phyloP scores from a whole-genome alignment of 2,329 filamentous ascomycete species.

The Cryphonectria radicalis region DNA sequence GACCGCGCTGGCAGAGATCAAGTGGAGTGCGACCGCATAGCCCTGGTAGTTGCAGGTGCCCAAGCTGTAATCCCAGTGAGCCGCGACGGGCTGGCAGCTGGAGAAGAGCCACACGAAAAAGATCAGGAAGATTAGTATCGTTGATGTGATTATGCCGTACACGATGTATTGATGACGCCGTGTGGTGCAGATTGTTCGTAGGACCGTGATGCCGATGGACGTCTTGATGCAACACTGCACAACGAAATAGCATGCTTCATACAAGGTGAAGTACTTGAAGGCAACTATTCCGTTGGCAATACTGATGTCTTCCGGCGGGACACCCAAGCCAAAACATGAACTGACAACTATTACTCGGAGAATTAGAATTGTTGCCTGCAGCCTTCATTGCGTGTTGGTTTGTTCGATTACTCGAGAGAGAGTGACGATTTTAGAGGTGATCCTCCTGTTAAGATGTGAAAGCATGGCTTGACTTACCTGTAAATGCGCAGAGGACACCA shows the following conservation, averaged over 20 bases:
- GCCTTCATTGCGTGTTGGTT: not conserved
- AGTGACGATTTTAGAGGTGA: not conserved
- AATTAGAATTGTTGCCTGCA: not conserved
- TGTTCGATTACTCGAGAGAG: not conserved
- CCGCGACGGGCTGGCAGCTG: not conserved
- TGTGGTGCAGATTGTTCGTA: not conserved
- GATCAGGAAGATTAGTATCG: not conserved
- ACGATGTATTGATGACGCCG: not conserved
- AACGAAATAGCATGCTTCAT: not conserved
- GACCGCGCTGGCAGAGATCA: not conserved
- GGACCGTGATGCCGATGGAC: slow-evolving; percentile 1
- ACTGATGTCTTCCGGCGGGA: not conserved
- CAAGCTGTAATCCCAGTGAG: not conserved
- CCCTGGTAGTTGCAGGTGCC: not conserved
- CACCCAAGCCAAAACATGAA: not conserved
- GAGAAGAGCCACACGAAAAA: slow-evolving; percentile 3
- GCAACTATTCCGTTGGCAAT: not conserved
- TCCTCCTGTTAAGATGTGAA: not conserved
- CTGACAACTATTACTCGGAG: not conserved
- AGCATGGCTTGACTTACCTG: not conserved
- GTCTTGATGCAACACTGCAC: not conserved
- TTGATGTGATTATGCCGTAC: not conserved
- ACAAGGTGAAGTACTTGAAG: not conserved
- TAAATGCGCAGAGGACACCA: not conserved
- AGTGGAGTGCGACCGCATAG: not conserved